Evolutionary conservation across 306 rosid species (phyloP).

Genomic region (Cucurbita maxima): DNA sequence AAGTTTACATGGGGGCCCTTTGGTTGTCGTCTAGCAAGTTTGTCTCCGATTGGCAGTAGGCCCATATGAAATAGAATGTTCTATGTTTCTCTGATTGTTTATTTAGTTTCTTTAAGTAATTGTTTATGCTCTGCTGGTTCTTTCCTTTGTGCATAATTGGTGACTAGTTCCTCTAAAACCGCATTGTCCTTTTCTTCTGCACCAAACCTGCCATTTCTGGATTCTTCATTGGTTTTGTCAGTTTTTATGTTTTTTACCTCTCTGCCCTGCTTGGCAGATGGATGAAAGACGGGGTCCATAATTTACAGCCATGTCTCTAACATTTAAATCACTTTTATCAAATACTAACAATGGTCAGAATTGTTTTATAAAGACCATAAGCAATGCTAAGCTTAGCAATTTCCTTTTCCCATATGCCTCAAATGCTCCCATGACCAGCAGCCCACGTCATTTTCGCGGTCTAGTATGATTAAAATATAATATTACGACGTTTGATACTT

Average conservation of each 20-base stretch:
- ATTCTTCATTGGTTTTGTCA: background rate
- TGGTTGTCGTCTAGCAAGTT: background rate
- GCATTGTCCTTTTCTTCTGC: background rate
- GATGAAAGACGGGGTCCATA: background rate
- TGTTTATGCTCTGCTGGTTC: background rate
- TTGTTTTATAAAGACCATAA: too few relatives aligned
- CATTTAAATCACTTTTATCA: too few relatives aligned
- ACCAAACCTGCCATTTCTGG: background rate
- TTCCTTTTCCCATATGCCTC: too few relatives aligned
- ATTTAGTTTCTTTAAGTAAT: background rate
- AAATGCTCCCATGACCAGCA: too few relatives aligned
- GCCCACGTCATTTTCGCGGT: too few relatives aligned
- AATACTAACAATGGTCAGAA: too few relatives aligned
- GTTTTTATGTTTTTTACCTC: background rate
- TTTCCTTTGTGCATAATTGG: background rate
- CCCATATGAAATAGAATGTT: constrained; percentile 1
- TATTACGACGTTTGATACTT: too few relatives aligned
- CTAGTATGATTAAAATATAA: too few relatives aligned
- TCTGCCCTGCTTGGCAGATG: background rate
- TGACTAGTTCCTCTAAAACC: background rate
- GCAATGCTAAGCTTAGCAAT: too few relatives aligned
- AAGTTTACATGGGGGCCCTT: constrained; percentile 12
- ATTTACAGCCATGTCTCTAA: background rate
- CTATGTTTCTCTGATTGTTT: background rate
- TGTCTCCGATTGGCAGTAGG: constrained; percentile 14